These are phyloP conservation scores for Zygotorulaspora mrakii DNA, from an alignment of 1,139 yeast genomes.

Conservation along the genomic window DNA sequence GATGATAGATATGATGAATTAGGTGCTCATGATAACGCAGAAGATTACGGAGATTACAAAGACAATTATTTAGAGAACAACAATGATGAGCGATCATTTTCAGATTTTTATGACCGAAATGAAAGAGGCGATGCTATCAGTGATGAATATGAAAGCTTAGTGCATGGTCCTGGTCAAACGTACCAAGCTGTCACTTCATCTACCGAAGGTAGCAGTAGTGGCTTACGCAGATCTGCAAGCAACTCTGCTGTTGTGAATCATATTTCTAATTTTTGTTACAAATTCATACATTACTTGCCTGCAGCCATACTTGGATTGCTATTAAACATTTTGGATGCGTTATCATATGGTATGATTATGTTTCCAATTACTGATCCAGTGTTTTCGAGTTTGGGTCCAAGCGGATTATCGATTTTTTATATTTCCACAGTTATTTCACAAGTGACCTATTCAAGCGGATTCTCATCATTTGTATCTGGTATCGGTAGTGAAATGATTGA, in stretches of 20 bases:
- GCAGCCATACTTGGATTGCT: slow-evolving; percentile 79
- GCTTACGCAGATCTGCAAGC: not conserved
- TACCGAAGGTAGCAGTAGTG: slow-evolving; percentile 5
- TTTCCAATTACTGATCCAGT: slow-evolving; percentile 83
- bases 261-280: slow-evolving; percentile 7
- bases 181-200: slow-evolving; percentile 6
- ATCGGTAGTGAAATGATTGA: slow-evolving; percentile 98
- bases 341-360: slow-evolving; percentile 95
- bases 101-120: slow-evolving; percentile 5
- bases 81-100: not conserved
- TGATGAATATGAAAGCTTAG: slow-evolving; percentile 8
- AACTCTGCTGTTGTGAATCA: slow-evolving; percentile 5
- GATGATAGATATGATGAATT: slow-evolving; percentile 11
- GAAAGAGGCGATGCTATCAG: slow-evolving; percentile 1
- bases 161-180: slow-evolving; percentile 4
- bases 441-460: slow-evolving; percentile 81
- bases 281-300: slow-evolving; percentile 36
- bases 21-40: not conserved
- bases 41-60: no score
- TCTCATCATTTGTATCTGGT: slow-evolving; percentile 82
- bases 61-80: no score
- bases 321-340: slow-evolving; percentile 83
- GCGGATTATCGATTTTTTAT: slow-evolving; percentile 92
- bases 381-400: slow-evolving; percentile 75
- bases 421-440: slow-evolving; percentile 86